Evolutionary conservation across 345 rosid genomes (phyloP).

Genomic region (Cardiospermum halicacabum): DNA sequence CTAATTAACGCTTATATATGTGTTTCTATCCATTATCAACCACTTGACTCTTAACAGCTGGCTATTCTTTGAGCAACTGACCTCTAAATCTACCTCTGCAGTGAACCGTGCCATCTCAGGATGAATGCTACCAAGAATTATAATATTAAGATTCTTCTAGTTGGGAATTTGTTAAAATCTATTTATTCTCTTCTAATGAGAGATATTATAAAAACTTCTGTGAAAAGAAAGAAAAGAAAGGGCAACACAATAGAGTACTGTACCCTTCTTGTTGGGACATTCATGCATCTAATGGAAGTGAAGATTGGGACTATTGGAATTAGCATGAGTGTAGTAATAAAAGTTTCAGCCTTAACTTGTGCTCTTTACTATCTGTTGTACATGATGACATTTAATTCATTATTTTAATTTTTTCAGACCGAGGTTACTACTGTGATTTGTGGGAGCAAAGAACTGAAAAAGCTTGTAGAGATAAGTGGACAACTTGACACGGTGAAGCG

Average conservation of each 20-base stretch:
- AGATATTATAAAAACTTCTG: too few relatives aligned
- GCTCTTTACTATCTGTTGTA: neutral
- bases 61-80: too few relatives aligned
- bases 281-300: neutral
- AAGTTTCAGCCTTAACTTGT: neutral
- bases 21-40: too few relatives aligned
- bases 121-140: too few relatives aligned
- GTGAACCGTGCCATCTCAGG: too few relatives aligned
- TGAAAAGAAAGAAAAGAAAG: too few relatives aligned
- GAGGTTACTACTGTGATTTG: conserved; percentile 92
- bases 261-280: conserved; percentile 6
- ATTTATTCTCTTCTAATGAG: too few relatives aligned
- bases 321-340: neutral
- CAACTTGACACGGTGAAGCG: conserved; percentile 90
- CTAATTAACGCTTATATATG: too few relatives aligned
- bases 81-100: too few relatives aligned
- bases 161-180: too few relatives aligned
- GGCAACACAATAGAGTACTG: neutral
- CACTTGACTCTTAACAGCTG: too few relatives aligned
- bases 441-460: conserved; percentile 82
- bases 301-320: neutral
- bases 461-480: conserved; percentile 69
- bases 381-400: neutral
- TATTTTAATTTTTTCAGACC: conserved; percentile 45
- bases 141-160: too few relatives aligned